phyloP scores from a whole-genome alignment of 2,329 filamentous ascomycete genomes.

The Claviceps paspali region DNA sequence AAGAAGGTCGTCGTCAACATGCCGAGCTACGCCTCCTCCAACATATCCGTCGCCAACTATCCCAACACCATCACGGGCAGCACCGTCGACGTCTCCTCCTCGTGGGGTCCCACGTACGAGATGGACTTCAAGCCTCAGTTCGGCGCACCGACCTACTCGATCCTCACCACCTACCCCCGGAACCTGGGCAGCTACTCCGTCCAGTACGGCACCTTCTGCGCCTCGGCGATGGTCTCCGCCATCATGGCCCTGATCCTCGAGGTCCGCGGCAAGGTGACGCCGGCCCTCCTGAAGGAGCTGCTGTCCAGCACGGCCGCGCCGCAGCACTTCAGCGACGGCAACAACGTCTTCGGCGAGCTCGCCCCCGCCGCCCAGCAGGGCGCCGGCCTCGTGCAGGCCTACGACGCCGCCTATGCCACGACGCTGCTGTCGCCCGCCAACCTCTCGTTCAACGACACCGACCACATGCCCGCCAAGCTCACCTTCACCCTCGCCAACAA shows the following conservation, averaged over 20 bases:
- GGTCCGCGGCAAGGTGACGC: conserved; percentile 32
- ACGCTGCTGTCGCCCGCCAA: conserved; percentile 36
- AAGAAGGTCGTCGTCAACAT: conserved; percentile 16
- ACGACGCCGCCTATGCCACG: conserved; percentile 38
- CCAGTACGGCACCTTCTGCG: conserved; percentile 44
- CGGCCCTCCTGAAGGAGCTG: conserved; percentile 30
- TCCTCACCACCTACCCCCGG: conserved; percentile 39
- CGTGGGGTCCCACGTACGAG: conserved; percentile 46
- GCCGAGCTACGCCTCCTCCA: not conserved
- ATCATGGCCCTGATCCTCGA: conserved; percentile 37
- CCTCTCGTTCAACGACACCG: conserved; percentile 48
- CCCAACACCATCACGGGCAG: conserved; percentile 25
- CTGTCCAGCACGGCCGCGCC: conserved; percentile 35
- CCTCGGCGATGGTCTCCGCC: conserved; percentile 37
- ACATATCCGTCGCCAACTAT: not conserved
- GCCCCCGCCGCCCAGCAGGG: conserved; percentile 47
- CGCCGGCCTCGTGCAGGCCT: conserved; percentile 42
- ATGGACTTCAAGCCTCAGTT: conserved; percentile 39
- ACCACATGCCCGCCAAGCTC: conserved; percentile 31
- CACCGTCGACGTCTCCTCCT: conserved; percentile 33
- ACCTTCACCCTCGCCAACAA: conserved; percentile 42
- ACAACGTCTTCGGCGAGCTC: conserved; percentile 19
- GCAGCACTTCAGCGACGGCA: conserved; percentile 29
- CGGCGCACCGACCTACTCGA: conserved; percentile 38
- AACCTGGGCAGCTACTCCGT: conserved; percentile 32